These are phyloP conservation scores for Xylariaceae sp. DNA, from an alignment of 2,329 filamentous ascomycete genomes.

Conservation along the genomic window DNA sequence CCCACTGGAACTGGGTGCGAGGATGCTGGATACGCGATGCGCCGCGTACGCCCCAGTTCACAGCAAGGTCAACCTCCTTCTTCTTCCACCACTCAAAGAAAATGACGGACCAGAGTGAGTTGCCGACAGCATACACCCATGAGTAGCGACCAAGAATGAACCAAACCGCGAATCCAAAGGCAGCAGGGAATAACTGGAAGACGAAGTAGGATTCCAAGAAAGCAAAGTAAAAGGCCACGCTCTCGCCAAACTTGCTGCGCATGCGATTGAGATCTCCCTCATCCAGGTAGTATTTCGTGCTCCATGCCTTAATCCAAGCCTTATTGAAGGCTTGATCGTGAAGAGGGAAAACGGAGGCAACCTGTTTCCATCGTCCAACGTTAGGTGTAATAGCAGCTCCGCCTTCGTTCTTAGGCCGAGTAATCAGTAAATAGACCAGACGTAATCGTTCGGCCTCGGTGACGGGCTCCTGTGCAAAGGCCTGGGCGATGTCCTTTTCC, in stretches of 20 bases:
- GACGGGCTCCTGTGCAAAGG: conserved; percentile 68
- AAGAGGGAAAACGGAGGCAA: conserved; percentile 70
- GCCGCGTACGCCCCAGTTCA: conserved; percentile 83
- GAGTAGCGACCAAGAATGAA: conserved; percentile 81
- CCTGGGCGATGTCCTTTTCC: conserved; percentile 61
- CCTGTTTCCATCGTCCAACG: conserved; percentile 64
- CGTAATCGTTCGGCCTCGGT: conserved; percentile 84
- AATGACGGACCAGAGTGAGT: conserved; percentile 78
- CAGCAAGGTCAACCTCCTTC: conserved; percentile 77
- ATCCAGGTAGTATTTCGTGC: conserved; percentile 63
- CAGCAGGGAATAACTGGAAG: conserved; percentile 77
- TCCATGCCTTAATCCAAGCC: conserved; percentile 68
- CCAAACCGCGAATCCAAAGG: conserved; percentile 72
- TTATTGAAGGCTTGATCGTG: conserved; percentile 74
- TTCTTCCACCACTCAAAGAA: conserved; percentile 98
- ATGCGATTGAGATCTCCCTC: conserved; percentile 66
- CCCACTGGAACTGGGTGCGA: conserved; percentile 71
- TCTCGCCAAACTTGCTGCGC: conserved; percentile 71
- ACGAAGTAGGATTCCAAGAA: conserved; percentile 88
- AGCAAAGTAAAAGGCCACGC: conserved; percentile 90
- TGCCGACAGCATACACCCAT: conserved; percentile 69
- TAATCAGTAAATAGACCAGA: conserved; percentile 81
- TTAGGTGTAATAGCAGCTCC: conserved; percentile 72
- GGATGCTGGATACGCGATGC: conserved; percentile 77
- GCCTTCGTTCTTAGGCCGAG: conserved; percentile 65